Evolutionary conservation across 139 green algal species (phyloP).

Genomic region (Mesostigma viride): DNA sequence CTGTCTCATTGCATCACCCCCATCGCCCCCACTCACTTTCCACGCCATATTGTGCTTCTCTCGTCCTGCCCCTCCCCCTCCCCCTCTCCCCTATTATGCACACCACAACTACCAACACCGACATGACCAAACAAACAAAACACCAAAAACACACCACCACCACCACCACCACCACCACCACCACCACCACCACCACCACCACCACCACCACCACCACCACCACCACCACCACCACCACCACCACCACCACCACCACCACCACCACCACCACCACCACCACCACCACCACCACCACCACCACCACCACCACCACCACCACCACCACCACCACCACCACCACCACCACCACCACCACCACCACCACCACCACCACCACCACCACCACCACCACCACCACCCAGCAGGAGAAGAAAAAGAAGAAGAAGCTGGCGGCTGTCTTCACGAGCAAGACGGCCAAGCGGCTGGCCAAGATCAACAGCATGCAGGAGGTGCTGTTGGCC

Average conservation of each 20-base stretch:
- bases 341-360: neutral
- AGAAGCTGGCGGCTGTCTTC: neutral
- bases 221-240: neutral
- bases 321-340: neutral
- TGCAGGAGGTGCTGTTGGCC: neutral
- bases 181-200: neutral
- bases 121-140: no score
- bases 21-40: no score
- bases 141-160: no score
- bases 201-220: neutral
- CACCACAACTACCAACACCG: no score
- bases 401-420: neutral
- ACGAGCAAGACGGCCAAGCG: neutral
- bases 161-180: no score
- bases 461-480: neutral
- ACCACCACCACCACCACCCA: no score
- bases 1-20: no score
- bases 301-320: neutral
- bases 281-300: neutral
- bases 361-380: neutral
- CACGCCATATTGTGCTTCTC: no score
- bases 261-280: neutral
- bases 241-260: neutral
- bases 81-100: no score
- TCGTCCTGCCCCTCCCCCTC: no score